Conservation (phyloP, 352 stramenopile genomes). For the Globisporangium middletonii region DNA sequence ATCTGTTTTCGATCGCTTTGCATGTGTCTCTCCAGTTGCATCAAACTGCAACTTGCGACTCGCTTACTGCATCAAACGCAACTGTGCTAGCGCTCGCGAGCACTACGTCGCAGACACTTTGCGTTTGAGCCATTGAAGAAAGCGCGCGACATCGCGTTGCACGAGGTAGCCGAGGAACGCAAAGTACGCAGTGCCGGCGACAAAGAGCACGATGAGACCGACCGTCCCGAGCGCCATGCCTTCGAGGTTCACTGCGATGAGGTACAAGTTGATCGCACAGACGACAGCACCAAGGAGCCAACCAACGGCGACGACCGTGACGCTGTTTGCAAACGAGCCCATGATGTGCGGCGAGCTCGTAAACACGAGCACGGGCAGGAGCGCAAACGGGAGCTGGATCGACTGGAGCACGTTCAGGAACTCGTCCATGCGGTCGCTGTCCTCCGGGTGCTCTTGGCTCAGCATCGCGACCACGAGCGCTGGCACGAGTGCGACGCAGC, state of each 20-base stretch:
- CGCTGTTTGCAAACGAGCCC: slow-evolving; percentile 68
- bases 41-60: not conserved
- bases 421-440: slow-evolving; percentile 87
- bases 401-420: slow-evolving; percentile 91
- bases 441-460: slow-evolving; percentile 68
- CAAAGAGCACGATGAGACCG: slow-evolving; percentile 23
- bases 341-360: slow-evolving; percentile 76
- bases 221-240: slow-evolving; percentile 31
- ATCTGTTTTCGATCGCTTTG: slow-evolving; percentile 5
- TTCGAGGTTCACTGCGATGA: slow-evolving; percentile 62
- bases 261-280: slow-evolving; percentile 74
- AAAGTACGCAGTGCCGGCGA: slow-evolving; percentile 52
- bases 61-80: not conserved
- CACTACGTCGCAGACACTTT: too few relatives aligned
- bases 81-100: not conserved
- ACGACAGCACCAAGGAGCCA: slow-evolving; percentile 58
- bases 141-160: slow-evolving; percentile 27
- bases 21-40: too few relatives aligned
- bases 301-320: slow-evolving; percentile 31
- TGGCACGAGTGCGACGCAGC: slow-evolving; percentile 89
- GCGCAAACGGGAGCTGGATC: slow-evolving; percentile 89
- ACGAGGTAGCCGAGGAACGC: slow-evolving; percentile 69
- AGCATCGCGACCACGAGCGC: slow-evolving; percentile 84
- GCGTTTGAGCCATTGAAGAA: slow-evolving; percentile 19
- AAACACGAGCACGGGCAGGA: slow-evolving; percentile 87